These are phyloP conservation scores for Xanthoconium purpureum DNA, from an alignment of 768 basidiomycete species.

Conservation along the genomic window DNA sequence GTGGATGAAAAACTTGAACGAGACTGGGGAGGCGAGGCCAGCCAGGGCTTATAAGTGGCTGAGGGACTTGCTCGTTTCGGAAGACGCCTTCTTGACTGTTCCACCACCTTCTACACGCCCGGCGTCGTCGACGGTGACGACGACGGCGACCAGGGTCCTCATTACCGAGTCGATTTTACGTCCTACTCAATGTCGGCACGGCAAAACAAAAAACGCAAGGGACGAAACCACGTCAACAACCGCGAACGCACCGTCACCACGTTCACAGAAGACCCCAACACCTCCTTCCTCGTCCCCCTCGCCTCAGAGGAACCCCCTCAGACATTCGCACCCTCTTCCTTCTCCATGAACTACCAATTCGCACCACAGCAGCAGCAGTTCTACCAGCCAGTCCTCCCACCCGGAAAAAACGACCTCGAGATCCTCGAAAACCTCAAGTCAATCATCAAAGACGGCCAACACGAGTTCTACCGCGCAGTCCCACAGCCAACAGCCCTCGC, in stretches of 20 bases:
- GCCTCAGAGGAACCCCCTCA: conserved; percentile 48
- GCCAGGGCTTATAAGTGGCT: conserved; percentile 11
- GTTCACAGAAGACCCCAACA: conserved; percentile 57
- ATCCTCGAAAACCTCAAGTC: conserved; percentile 73
- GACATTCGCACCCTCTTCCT: conserved; percentile 39
- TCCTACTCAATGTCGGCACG: conserved; percentile 47
- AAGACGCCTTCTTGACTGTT: conserved; percentile 23
- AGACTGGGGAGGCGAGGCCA: too few species aligned
- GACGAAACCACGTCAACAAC: conserved; percentile 49
- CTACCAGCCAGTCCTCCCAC: conserved; percentile 37
- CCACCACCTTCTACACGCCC: conserved; percentile 25
- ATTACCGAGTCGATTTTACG: not conserved
- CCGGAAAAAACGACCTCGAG: conserved; percentile 67
- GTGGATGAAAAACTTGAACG: not conserved
- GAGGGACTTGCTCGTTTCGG: conserved; percentile 22
- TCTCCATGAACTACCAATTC: conserved; percentile 38
- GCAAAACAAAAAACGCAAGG: conserved; percentile 63
- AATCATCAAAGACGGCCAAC: conserved; percentile 67
- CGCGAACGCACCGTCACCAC: conserved; percentile 70
- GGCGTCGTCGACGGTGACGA: not conserved
- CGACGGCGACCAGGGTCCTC: not conserved
- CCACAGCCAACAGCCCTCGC: conserved; percentile 67
- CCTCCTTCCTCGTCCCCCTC: conserved; percentile 49
- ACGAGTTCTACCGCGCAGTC: conserved; percentile 63
- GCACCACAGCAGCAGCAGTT: conserved; percentile 28